Evolutionary conservation across 495 filamentous ascomycete genomes (phyloP).

Genomic region (Platismatia glauca): DNA sequence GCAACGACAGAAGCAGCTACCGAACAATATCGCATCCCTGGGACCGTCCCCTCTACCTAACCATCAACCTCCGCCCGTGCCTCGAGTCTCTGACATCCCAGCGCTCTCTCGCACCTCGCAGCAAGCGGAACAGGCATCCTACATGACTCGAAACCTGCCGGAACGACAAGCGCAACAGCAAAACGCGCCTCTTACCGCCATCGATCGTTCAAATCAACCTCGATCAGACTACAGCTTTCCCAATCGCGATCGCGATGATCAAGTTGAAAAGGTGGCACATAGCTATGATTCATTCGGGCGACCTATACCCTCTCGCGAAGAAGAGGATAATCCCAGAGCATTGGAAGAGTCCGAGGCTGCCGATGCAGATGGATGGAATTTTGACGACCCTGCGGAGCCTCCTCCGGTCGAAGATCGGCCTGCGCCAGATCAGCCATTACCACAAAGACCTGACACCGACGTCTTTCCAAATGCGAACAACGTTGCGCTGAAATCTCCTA

Average conservation of each 20-base stretch:
- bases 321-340: slow-evolving; percentile 30
- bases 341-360: slow-evolving; percentile 29
- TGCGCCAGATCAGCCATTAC: slow-evolving; percentile 41
- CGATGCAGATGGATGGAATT: slow-evolving; percentile 83
- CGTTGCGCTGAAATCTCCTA: slow-evolving; percentile 65
- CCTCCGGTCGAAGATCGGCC: slow-evolving; percentile 32
- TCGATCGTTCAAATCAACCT: slow-evolving; percentile 35
- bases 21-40: slow-evolving; percentile 37
- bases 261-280: slow-evolving; percentile 47
- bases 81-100: slow-evolving; percentile 38
- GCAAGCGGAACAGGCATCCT: slow-evolving; percentile 29
- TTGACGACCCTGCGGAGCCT: slow-evolving; percentile 59
- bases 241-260: slow-evolving; percentile 31
- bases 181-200: slow-evolving; percentile 31
- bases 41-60: slow-evolving; percentile 40
- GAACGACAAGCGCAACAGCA: slow-evolving; percentile 35
- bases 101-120: slow-evolving; percentile 30
- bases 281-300: slow-evolving; percentile 47
- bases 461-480: slow-evolving; percentile 77
- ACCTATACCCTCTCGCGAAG: slow-evolving; percentile 35
- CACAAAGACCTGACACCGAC: slow-evolving; percentile 70
- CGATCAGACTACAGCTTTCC: slow-evolving; percentile 31
- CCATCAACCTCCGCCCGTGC: slow-evolving; percentile 37
- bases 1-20: slow-evolving; percentile 34
- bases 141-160: slow-evolving; percentile 24